Evolutionary conservation across 345 rosid genomes (phyloP).

Genomic region (Crucihimalaya himalaica): DNA sequence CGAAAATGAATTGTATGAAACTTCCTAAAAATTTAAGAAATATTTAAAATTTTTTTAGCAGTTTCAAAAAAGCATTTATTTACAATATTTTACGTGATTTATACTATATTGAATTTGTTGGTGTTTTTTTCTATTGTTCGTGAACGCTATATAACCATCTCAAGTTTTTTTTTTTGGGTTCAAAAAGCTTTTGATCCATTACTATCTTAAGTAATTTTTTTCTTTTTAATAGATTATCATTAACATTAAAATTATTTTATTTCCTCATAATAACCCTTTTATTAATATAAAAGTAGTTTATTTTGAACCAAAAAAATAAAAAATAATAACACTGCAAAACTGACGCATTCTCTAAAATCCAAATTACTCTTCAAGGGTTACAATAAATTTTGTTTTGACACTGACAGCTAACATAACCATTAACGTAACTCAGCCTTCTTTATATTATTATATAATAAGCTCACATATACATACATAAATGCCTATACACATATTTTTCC

Average conservation of each 20-base stretch:
- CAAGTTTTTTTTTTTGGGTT: no score
- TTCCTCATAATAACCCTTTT: neutral
- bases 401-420: conserved; percentile 2
- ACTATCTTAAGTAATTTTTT: neutral
- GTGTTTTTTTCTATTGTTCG: neutral
- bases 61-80: no score
- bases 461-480: neutral
- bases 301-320: neutral
- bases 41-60: no score
- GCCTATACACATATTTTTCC: neutral
- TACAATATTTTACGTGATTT: neutral
- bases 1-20: no score
- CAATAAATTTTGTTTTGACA: neutral
- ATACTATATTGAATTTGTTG: neutral
- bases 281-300: neutral
- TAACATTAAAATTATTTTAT: no score
- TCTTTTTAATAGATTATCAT: neutral
- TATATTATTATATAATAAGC: neutral
- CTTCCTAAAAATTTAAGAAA: no score
- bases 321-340: neutral
- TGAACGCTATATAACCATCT: neutral
- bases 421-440: neutral
- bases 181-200: neutral
- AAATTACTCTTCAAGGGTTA: neutral
- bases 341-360: neutral